These are phyloP conservation scores for Marchantia polymorpha DNA, from an alignment of 225 moss, liverwort and hornwort species.

Conservation along the genomic window DNA sequence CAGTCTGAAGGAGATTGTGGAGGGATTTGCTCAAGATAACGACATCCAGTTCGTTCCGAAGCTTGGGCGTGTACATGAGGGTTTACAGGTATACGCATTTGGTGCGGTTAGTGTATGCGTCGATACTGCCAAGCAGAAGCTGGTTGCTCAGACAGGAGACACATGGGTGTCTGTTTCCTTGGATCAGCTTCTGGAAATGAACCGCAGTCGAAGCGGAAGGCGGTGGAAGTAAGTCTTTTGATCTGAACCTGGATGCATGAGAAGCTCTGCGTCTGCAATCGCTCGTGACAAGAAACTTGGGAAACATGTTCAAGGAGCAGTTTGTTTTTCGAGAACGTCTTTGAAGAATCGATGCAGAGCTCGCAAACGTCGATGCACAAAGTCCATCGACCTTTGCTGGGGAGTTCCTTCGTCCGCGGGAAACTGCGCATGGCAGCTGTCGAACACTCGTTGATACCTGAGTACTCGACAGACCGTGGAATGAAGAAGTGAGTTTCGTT, in stretches of 20 bases:
- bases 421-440: background rate
- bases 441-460: background rate
- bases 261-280: background rate
- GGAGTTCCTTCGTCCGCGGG: background rate
- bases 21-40: slow-evolving; percentile 74
- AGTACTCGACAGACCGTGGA: background rate
- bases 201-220: slow-evolving; percentile 87
- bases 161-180: slow-evolving; percentile 65
- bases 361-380: background rate
- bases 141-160: slow-evolving; percentile 70
- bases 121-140: slow-evolving; percentile 64
- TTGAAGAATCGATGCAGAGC: background rate
- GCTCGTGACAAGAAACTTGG: background rate
- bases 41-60: slow-evolving; percentile 85
- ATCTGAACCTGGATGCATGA: background rate
- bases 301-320: background rate
- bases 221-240: slow-evolving; percentile 70
- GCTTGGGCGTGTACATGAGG: slow-evolving; percentile 68
- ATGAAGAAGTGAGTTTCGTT: background rate
- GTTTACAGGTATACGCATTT: slow-evolving; percentile 83
- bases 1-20: slow-evolving; percentile 79
- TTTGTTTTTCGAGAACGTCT: too few species aligned
- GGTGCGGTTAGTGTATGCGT: slow-evolving; percentile 75
- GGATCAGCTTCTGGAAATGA: slow-evolving; percentile 79
- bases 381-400: background rate